These are phyloP conservation scores for Trametes cinnabarina DNA, from an alignment of 768 basidiomycete species.

Conservation along the genomic window DNA sequence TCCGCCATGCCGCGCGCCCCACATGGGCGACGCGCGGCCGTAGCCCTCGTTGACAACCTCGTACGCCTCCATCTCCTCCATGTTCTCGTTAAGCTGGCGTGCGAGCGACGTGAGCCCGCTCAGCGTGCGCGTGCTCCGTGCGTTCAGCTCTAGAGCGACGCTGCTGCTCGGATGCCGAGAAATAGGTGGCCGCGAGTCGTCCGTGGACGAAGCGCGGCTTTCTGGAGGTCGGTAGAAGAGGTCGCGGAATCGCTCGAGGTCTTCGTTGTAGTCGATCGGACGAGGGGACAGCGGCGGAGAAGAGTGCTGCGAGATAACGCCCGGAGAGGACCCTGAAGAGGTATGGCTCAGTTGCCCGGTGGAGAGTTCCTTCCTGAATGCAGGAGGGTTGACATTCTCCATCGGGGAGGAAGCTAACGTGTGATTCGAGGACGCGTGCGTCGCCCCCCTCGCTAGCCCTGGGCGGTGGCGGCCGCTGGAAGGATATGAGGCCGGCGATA, in stretches of 20 bases:
- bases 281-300: conserved; percentile 46
- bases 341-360: conserved; percentile 11
- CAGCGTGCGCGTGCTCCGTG: conserved; percentile 28
- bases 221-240: conserved; percentile 61
- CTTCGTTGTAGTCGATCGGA: conserved; percentile 58
- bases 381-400: conserved; percentile 25
- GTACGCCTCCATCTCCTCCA: conserved; percentile 29
- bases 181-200: conserved; percentile 14
- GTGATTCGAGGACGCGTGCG: conserved; percentile 20
- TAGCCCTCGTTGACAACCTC: conserved; percentile 19
- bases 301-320: conserved; percentile 30
- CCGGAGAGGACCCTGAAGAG: conserved; percentile 28
- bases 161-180: conserved; percentile 25
- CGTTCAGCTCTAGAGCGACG: conserved; percentile 31
- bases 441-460: conserved; percentile 11
- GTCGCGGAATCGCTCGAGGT: conserved; percentile 72
- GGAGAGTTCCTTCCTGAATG: conserved; percentile 22
- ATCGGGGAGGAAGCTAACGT: conserved; percentile 30
- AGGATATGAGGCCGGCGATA: neutral
- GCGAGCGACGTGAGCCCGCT: conserved; percentile 40
- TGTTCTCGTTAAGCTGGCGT: conserved; percentile 40
- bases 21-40: conserved; percentile 11
- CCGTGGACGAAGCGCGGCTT: conserved; percentile 10
- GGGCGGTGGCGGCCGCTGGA: conserved; percentile 8
- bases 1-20: conserved; percentile 20